phyloP scores from a whole-genome alignment of 345 rosid species.

The Brassica napus region DNA sequence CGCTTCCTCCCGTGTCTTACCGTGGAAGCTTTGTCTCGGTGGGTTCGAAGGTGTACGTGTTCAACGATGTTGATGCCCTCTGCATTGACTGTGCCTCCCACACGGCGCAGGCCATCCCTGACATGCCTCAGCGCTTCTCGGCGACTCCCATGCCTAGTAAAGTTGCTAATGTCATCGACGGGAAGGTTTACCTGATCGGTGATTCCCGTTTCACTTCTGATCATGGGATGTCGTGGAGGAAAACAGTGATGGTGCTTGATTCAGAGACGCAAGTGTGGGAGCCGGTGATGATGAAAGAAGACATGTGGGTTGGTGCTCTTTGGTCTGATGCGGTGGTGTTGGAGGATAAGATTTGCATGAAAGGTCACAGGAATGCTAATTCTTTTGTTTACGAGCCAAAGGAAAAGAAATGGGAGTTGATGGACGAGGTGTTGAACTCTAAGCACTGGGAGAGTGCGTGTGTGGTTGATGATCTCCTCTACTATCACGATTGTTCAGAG shows the following conservation, averaged over 20 bases:
- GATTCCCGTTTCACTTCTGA: neutral
- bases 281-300: neutral
- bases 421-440: neutral
- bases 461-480: neutral
- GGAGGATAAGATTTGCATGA: neutral
- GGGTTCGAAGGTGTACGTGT: neutral
- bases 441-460: neutral
- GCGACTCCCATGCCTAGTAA: neutral
- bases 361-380: neutral
- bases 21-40: neutral
- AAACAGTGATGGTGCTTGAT: neutral
- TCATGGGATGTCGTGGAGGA: neutral
- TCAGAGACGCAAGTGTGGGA: neutral
- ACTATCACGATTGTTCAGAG: neutral
- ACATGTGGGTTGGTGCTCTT: neutral
- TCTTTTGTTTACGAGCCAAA: neutral
- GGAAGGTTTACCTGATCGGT: neutral
- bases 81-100: neutral
- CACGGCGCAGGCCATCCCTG: neutral
- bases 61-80: neutral
- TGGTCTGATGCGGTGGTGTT: neutral
- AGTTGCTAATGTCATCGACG: neutral
- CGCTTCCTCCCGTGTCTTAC: neutral
- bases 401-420: neutral
- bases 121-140: neutral